Conservation (phyloP, 768 basidiomycete species). For the Hortiboletus campestris region DNA sequence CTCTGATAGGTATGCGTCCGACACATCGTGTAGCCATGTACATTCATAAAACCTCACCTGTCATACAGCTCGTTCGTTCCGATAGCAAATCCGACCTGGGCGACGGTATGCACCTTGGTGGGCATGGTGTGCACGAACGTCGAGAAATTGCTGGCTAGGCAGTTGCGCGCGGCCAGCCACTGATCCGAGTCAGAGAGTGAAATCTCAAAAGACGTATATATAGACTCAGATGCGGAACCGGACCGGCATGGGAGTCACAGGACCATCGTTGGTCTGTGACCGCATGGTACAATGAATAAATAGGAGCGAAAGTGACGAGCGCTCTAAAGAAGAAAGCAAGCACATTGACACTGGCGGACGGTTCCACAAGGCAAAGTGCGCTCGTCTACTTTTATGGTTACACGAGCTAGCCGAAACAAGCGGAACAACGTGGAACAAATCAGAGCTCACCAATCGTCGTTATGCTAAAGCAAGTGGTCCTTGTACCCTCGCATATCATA, state of each 20-base stretch:
- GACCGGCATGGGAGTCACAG: neutral
- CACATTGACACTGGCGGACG: no score
- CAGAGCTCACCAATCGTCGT: no score
- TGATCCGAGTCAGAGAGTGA: neutral
- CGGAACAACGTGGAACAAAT: no score
- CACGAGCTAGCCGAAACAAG: no score
- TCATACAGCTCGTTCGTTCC: constrained; percentile 88
- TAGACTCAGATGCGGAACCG: constrained; percentile 2
- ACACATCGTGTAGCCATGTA: no score
- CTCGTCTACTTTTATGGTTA: no score
- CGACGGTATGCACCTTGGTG: constrained; percentile 56
- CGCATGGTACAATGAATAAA: no score
- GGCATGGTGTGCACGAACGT: constrained; percentile 24
- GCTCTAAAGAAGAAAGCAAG: no score
- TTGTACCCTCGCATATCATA: neutral
- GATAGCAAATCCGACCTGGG: constrained; percentile 68
- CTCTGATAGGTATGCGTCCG: constrained; percentile 39
- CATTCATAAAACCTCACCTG: neutral
- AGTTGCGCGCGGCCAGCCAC: neutral
- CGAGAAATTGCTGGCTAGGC: neutral
- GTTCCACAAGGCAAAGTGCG: no score
- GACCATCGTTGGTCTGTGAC: no score
- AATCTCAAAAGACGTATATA: neutral
- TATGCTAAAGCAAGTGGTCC: no score
- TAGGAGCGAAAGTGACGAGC: no score